Percentiles rank a stretch among this genome's conserved stretches.
These are phyloP conservation scores for Candida xiaguanensis DNA, from an alignment of 805 yeast genomes.

Conservation along the genomic window DNA sequence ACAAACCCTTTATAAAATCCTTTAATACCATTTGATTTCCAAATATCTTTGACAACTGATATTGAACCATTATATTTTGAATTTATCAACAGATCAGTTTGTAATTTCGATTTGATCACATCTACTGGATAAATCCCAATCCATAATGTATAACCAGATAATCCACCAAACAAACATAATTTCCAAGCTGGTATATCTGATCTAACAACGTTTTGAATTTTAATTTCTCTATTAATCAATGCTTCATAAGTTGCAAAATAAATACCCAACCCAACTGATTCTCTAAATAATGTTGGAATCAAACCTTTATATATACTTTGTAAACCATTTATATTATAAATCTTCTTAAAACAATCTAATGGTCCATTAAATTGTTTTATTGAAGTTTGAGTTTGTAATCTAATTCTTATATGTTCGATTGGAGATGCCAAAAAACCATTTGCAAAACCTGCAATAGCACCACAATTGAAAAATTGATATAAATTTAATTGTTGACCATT, in stretches of 20 bases:
- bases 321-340: constrained; percentile 52
- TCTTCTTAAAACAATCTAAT: constrained; percentile 59
- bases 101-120: constrained; percentile 85
- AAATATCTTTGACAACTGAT: constrained; percentile 57
- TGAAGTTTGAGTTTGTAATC: constrained; percentile 83
- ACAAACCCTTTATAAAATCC: constrained; percentile 89
- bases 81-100: constrained; percentile 53
- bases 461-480: constrained; percentile 73
- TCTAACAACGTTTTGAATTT: constrained; percentile 46
- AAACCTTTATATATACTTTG: constrained; percentile 75
- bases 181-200: constrained; percentile 84
- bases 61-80: constrained; percentile 58
- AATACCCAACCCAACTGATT: constrained; percentile 81
- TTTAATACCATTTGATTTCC: constrained; percentile 55
- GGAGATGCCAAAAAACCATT: constrained; percentile 89
- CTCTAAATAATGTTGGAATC: constrained; percentile 78
- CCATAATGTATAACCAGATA: constrained; percentile 93
- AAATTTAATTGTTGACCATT: constrained; percentile 46
- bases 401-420: constrained; percentile 90
- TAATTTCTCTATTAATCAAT: constrained; percentile 60
- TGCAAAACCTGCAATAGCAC: constrained; percentile 89
- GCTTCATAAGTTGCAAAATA: constrained; percentile 92
- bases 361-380: constrained; percentile 66
- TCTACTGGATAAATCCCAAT: constrained; percentile 80
- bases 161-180: constrained; percentile 82